These are phyloP conservation scores for Colletotrichum orchidophilum DNA, from an alignment of 2,329 filamentous ascomycete species.

Conservation along the genomic window DNA sequence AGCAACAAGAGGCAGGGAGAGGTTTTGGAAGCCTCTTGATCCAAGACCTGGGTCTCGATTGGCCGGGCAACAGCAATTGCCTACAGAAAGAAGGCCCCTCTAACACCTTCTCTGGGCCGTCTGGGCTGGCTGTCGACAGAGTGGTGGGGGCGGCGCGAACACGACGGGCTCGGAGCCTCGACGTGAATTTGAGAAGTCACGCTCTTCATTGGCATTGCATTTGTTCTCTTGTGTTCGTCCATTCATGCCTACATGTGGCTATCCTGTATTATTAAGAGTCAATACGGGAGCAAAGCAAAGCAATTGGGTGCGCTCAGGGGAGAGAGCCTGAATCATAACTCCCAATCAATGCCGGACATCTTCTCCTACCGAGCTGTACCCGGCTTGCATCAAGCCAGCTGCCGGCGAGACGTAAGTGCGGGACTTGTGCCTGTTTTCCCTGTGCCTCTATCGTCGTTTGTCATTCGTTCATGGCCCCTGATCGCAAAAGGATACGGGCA, in stretches of 20 bases:
- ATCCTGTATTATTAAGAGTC: background rate
- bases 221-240: background rate
- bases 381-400: background rate
- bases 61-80: background rate
- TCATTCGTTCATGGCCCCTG: constrained; percentile 20
- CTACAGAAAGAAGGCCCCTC: background rate
- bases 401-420: background rate
- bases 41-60: constrained; percentile 5
- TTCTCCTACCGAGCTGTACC: background rate
- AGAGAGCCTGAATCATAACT: background rate
- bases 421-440: background rate
- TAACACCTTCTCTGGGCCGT: background rate
- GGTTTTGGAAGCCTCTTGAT: background rate
- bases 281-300: background rate
- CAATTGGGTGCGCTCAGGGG: background rate
- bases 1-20: background rate
- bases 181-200: background rate
- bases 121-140: background rate
- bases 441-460: background rate
- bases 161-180: background rate
- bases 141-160: background rate
- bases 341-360: background rate
- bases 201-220: background rate
- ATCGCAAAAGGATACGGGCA: constrained; percentile 21
- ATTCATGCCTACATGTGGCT: background rate